Base-by-base conservation (phyloP, 805 yeast genomes). In the Ogataea thermomethanolica region DNA sequence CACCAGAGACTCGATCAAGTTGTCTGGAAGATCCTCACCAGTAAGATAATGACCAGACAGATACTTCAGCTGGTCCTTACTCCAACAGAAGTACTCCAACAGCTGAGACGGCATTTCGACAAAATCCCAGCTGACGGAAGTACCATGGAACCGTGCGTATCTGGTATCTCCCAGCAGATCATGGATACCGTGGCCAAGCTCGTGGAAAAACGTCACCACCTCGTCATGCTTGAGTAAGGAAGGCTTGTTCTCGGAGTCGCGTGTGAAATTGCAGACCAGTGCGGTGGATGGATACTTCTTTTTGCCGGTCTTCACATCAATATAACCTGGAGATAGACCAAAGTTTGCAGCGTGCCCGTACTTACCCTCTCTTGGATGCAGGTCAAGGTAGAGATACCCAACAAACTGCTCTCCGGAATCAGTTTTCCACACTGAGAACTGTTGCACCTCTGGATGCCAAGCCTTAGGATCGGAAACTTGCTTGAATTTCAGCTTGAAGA, bases 21-120 rank as follows among this genome's bases (percentile, higher is more conserved):
- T 70, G 37, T 78, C 81, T 20, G 75, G 72, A 24, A 87, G 72
- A 26, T 73, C 66, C 20, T 78, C 77, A 3, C 81, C 69, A 38
- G 73, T 65, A 28, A 61, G 37, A 58, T 82, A 85, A 60, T 87
- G 95, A 14, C 74, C 68, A 0, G 91, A 80, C 39, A 87, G 63
- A 8, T 58, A 55, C 50, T 68, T 72, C 48, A 87, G 67, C 60
- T 79, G 81, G 28, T 70, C 65, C 39, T 71, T 71, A 39, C 81
- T 74, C 95, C 95, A 87, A 27, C 90, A 82, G 87, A 93, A 87
- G 61, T 78, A 84, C 62, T 87, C 95, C 52, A 87, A 69, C 80
- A 87, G 77, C 66, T 87, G 95, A 1, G 95, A 86, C 21, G 95
- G 96, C 43, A 91, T 86, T 63, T 87, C 95, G 35, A 87, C 95